These are phyloP conservation scores for Backusella macrospora DNA, from an alignment of 192 early-diverging fungal species.

Conservation along the genomic window DNA sequence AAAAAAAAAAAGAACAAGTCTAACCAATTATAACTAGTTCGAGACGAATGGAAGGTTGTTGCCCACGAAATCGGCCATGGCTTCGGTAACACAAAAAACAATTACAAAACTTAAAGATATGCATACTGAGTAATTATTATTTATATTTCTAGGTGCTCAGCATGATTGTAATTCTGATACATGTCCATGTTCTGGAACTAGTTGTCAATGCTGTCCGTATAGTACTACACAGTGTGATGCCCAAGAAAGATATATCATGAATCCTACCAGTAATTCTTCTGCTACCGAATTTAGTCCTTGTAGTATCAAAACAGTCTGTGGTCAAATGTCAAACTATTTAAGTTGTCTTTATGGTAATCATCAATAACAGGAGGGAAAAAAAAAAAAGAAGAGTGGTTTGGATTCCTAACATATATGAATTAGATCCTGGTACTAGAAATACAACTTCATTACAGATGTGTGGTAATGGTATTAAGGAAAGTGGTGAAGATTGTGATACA, in stretches of 20 bases:
- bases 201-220: constrained; percentile 68
- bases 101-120: background rate
- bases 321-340: constrained; percentile 23
- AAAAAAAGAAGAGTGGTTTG: background rate
- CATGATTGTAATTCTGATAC: constrained; percentile 82
- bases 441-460: constrained; percentile 73
- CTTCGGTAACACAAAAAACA: constrained; percentile 52
- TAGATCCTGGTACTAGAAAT: constrained; percentile 46
- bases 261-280: constrained; percentile 66
- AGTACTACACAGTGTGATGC: constrained; percentile 71
- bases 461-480: constrained; percentile 92
- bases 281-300: constrained; percentile 72
- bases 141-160: constrained; percentile 55
- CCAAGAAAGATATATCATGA: constrained; percentile 70
- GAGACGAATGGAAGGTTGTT: constrained; percentile 92
- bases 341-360: constrained; percentile 41
- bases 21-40: constrained; percentile 14
- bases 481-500: constrained; percentile 93
- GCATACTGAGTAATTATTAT: background rate
- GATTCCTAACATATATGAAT: background rate
- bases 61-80: constrained; percentile 94
- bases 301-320: constrained; percentile 61
- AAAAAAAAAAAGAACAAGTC: background rate
- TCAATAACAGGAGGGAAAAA: background rate
- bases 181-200: constrained; percentile 58